Evolutionary conservation across 768 basidiomycete genomes (phyloP).

Genomic region (Clathrus columnatus): DNA sequence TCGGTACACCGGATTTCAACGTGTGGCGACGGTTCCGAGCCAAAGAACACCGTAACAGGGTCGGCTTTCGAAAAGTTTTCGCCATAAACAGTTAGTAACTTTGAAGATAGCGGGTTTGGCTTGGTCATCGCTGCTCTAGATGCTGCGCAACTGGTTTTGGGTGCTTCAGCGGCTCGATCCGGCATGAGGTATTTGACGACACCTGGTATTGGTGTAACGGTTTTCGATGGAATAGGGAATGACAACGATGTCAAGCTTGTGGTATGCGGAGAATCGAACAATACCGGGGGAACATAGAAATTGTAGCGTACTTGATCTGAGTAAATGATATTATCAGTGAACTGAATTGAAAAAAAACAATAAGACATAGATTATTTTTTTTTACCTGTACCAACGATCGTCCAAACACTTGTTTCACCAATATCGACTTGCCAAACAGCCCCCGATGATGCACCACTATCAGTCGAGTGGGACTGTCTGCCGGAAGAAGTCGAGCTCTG

Average conservation of each 20-base stretch:
- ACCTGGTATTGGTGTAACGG: slow-evolving; percentile 77
- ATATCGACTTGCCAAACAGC: slow-evolving; percentile 86
- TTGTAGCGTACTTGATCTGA: slow-evolving; percentile 88
- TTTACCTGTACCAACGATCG: slow-evolving; percentile 84
- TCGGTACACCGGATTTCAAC: slow-evolving; percentile 84
- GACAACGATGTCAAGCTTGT: slow-evolving; percentile 35
- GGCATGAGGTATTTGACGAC: slow-evolving; percentile 89
- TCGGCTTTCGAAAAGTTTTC: slow-evolving; percentile 83
- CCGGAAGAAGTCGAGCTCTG: slow-evolving; percentile 53
- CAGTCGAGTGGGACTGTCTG: slow-evolving; percentile 50
- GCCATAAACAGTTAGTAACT: slow-evolving; percentile 81
- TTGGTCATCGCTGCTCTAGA: slow-evolving; percentile 64
- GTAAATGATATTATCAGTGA: slow-evolving; percentile 9
- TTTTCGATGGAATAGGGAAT: slow-evolving; percentile 73
- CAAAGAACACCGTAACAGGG: slow-evolving; percentile 78
- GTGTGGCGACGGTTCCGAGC: slow-evolving; percentile 77
- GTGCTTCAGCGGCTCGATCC: slow-evolving; percentile 76
- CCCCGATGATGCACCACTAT: slow-evolving; percentile 63
- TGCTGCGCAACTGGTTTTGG: slow-evolving; percentile 59
- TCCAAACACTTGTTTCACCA: slow-evolving; percentile 92
- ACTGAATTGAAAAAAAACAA: slow-evolving; percentile 15
- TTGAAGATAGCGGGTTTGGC: slow-evolving; percentile 66
- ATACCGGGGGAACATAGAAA: slow-evolving; percentile 81
- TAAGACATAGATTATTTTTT: slow-evolving; percentile 3
- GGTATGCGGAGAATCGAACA: slow-evolving; percentile 61